Base-by-base conservation (phyloP, 805 yeast genomes). In the Zygotorulaspora florentina region DNA sequence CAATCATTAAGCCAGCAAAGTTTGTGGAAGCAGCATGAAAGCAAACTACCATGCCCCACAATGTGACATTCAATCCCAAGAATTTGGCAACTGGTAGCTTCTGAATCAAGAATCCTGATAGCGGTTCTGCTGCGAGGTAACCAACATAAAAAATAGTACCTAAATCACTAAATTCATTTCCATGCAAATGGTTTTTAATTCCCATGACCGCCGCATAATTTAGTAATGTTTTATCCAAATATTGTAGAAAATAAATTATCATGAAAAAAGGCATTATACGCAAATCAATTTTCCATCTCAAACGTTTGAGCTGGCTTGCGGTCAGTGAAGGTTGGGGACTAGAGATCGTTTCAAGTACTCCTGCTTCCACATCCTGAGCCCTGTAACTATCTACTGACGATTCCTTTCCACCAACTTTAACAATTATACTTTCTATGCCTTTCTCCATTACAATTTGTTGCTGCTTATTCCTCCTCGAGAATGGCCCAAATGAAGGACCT, bases 61-160 rank as follows among this genome's bases (percentile, higher is more conserved):
- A 16, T 25, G 42, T 39, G 25, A 39, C 42, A 28, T 39, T 39
- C 10, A 39, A 13, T n/a, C 42, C 42, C 35, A 75, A 68, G 3
- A 79, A 63, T 52, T 77, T 79, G 11, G 80, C 72, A 47, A 83
- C 70, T 33, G 56, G 50, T 2, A 79, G 73, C 43, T 68, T 69
- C 59, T 84, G 88, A 35, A 59, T 58, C 23, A 58, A 46, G 25
- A 56, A 57, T 9, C 61, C 59, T n/a, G 59, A 56, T 13, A 62
- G 54, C 43, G 75, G 64, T 52, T 79, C 81, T 55, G 79, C 81
- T 3, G 66, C 68, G 36, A 45, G 35, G 28, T 40, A 45, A 15
- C 48, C 48, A 35, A 45, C 42, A 31, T 45, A 45, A 33, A 45
- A 45, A 11, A 42, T 16, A 9, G 48, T 39, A 10, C 48, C 44